These are phyloP conservation scores for Moniliophthora roreri DNA, from an alignment of 1,284 basidiomycete genomes.

Conservation along the genomic window DNA sequence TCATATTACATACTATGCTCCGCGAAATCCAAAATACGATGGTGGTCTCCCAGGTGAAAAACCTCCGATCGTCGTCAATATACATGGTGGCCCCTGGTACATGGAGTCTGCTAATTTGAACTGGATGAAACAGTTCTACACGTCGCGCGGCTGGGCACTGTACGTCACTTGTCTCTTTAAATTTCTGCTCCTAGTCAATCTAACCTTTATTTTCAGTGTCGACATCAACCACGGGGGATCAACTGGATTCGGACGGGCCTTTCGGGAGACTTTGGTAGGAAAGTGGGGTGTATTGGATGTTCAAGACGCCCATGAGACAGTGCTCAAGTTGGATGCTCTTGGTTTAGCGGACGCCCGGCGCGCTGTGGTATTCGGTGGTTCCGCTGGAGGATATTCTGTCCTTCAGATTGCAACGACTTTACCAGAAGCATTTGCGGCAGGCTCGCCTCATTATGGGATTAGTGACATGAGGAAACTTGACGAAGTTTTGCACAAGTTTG, in stretches of 20 bases:
- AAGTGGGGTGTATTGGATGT: constrained; percentile 6
- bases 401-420: constrained; percentile 36
- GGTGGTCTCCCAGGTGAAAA: constrained; percentile 8
- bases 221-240: constrained; percentile 7
- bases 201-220: not conserved
- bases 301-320: constrained; percentile 4
- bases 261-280: constrained; percentile 3
- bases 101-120: constrained; percentile 5
- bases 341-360: constrained; percentile 17
- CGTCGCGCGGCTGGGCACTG: constrained; percentile 5
- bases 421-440: constrained; percentile 37
- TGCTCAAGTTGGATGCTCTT: constrained; percentile 1
- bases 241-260: constrained; percentile 6
- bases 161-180: not conserved
- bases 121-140: constrained; percentile 9
- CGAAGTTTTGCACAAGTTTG: constrained; percentile 55
- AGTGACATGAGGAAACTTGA: constrained; percentile 42
- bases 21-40: constrained; percentile 3
- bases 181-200: no score
- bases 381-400: constrained; percentile 52
- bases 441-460: constrained; percentile 44
- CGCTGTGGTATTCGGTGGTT: constrained; percentile 39
- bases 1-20: constrained; percentile 7
- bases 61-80: constrained; percentile 3
- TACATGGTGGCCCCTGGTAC: constrained; percentile 10